Base-by-base conservation (phyloP, 441 rosid genomes). In the Kokia cookei region DNA sequence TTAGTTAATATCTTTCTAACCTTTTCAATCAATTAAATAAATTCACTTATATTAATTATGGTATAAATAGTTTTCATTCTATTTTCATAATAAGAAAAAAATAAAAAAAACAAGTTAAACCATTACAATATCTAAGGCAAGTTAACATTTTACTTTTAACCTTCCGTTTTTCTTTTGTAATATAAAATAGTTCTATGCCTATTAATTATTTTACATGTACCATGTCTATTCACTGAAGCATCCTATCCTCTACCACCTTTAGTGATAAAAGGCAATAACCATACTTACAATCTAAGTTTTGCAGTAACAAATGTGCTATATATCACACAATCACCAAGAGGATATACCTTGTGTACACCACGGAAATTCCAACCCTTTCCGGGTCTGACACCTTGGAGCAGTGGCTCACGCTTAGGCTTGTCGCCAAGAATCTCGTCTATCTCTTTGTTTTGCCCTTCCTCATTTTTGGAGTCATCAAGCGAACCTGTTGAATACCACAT, bases 291-390 rank as follows among this genome's bases (percentile, higher is more conserved):
- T 66, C 40, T 4, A 68, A 68, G 59, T 9, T 27, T 68, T 10
- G 10, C 15, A 1, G 72, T 15, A 29, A 15, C 35, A 19, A 68
- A 50, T 27, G 35, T 27, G 59, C 26, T 29, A 29, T 24, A 68
- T 29, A 68, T 15, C 53, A 48, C 59, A 67, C 14, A 66, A 26
- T 2, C 17, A 24, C 27, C 70, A 24, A 22, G 7, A 69, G 19
- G 13, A 15, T 45, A 63, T 88, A 91, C 99, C 96, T 83, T 87
- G 73, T 90, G 97, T 10, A 96, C 99, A 69, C 98, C 99, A 42
- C 98, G 97, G 72, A 80, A 92, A 29, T 86, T 86, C 97, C 97
- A 96, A 67, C 99, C 99, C 78, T 83, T 93, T 74, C 77, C 80
- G 11, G 98, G 99, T 86, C 91, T 92, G 69, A 96, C 99, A 24